Evolutionary conservation across 257 asterid genomes (phyloP).

Genomic region (Datura wrightii): DNA sequence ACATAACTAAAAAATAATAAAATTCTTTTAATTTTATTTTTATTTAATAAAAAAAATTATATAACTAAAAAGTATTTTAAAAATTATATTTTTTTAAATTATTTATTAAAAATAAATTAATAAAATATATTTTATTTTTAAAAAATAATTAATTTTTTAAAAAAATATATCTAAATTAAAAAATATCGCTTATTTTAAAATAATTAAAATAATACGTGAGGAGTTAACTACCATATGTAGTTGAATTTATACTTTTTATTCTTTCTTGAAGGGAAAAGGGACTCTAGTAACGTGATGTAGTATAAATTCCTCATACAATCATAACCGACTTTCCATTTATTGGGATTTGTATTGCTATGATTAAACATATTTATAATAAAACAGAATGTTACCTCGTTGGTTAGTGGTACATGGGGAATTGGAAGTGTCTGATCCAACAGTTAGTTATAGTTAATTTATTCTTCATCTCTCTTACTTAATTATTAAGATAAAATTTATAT

Average conservation of each 20-base stretch:
- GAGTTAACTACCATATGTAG: neutral
- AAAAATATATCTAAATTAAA: too few species aligned
- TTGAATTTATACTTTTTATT: neutral
- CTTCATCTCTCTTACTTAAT: too few species aligned
- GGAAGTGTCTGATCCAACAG: neutral
- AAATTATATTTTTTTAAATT: too few species aligned
- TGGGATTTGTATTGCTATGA: conserved; percentile 15
- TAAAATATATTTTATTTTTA: too few species aligned
- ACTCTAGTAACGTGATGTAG: conserved; percentile 1
- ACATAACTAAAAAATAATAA: too few species aligned
- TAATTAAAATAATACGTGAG: neutral
- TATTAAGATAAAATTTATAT: too few species aligned
- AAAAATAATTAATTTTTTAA: too few species aligned
- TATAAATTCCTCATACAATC: conserved; percentile 1
- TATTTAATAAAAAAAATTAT: too few species aligned
- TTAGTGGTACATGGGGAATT: neutral
- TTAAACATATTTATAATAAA: neutral
- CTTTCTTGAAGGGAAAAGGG: neutral
- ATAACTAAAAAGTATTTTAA: too few species aligned
- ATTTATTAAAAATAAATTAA: too few species aligned
- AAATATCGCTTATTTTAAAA: too few species aligned
- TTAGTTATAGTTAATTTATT: neutral
- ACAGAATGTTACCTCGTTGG: neutral
- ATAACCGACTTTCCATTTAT: conserved; percentile 1
- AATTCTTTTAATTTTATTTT: too few species aligned